These are phyloP conservation scores for Cercis canadensis DNA, from an alignment of 306 rosid species.

Conservation along the genomic window DNA sequence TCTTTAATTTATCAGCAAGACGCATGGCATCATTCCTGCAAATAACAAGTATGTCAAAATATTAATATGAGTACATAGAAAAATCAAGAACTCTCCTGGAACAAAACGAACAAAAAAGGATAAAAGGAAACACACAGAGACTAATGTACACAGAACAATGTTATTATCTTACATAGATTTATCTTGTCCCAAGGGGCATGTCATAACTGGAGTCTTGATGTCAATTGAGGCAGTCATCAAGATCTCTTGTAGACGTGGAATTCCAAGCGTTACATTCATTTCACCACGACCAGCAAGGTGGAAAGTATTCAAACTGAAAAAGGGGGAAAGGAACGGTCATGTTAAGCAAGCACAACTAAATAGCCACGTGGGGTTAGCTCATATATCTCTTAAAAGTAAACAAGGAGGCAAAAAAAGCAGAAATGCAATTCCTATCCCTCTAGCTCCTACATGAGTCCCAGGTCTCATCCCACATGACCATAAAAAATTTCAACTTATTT, in stretches of 20 bases:
- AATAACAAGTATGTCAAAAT: constrained; percentile 31
- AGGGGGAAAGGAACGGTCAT: neutral
- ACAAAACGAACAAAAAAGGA: neutral
- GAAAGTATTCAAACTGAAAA: constrained; percentile 84
- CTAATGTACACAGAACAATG: constrained; percentile 23
- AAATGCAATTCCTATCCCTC: constrained; percentile 11
- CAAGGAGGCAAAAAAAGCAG: constrained; percentile 9
- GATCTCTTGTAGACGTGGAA: constrained; percentile 92
- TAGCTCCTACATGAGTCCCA: neutral
- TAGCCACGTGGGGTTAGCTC: neutral
- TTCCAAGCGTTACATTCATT: constrained; percentile 98
- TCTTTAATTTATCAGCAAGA: constrained; percentile 79
- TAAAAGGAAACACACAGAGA: neutral
- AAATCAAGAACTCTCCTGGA: constrained; percentile 9
- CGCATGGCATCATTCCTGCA: constrained; percentile 71
- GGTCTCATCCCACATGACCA: constrained; percentile 1
- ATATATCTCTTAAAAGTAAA: constrained; percentile 10
- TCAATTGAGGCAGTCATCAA: constrained; percentile 76
- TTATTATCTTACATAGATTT: constrained; percentile 68
- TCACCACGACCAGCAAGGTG: constrained; percentile 98
- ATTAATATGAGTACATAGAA: neutral
- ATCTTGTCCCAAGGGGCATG: constrained; percentile 74
- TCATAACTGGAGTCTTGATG: constrained; percentile 90
- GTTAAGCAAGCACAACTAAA: neutral
- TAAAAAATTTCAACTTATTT: neutral